phyloP scores from a whole-genome alignment of 768 basidiomycete genomes.

The Boletus barrowsii region DNA sequence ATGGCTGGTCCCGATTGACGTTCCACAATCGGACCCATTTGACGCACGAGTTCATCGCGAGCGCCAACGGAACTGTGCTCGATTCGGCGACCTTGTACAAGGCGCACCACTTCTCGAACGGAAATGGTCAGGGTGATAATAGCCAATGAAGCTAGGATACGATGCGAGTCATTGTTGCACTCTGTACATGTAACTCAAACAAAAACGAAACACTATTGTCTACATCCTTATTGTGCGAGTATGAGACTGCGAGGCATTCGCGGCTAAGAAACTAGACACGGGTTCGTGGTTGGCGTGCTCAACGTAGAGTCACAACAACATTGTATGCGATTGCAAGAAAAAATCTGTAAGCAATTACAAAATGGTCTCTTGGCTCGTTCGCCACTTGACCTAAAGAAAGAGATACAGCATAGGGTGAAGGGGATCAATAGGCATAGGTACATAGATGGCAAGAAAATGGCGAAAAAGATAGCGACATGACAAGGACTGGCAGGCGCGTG shows the following conservation, averaged over 20 bases:
- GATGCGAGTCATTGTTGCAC: too few species aligned
- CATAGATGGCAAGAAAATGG: constrained; percentile 23
- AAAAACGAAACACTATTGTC: too few species aligned
- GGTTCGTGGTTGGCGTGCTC: too few species aligned
- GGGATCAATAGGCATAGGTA: constrained; percentile 28
- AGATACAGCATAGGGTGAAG: constrained; percentile 26
- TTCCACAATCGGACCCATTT: constrained; percentile 31
- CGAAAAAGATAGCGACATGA: neutral
- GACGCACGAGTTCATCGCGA: constrained; percentile 29
- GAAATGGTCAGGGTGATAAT: neutral
- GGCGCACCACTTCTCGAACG: constrained; percentile 11
- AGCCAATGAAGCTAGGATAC: neutral
- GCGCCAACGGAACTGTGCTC: constrained; percentile 26
- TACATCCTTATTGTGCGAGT: too few species aligned
- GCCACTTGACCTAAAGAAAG: constrained; percentile 1
- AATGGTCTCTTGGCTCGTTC: neutral
- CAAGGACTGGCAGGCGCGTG: neutral
- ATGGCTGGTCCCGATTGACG: constrained; percentile 29
- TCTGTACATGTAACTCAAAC: too few species aligned
- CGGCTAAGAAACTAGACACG: too few species aligned
- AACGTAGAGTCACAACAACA: neutral
- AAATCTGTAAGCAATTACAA: neutral
- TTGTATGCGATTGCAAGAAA: constrained; percentile 2
- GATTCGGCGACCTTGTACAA: constrained; percentile 27
- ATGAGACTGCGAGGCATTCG: too few species aligned